Evolutionary conservation across 1,284 basidiomycete species (phyloP).

Genomic region (Cryptococcus deneoformans): DNA sequence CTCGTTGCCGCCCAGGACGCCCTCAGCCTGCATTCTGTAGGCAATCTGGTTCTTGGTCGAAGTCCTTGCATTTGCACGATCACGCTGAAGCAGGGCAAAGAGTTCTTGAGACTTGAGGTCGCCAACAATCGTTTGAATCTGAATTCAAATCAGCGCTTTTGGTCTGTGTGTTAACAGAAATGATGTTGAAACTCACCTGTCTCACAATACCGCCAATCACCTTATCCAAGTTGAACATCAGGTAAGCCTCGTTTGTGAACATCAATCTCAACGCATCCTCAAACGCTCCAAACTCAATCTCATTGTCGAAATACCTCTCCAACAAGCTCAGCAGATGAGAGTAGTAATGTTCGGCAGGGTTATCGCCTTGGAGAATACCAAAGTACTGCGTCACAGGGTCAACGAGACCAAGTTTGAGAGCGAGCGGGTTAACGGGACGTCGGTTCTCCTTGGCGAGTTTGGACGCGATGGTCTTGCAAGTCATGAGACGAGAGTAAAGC

Average conservation of each 20-base stretch:
- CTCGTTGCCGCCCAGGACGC: conserved; percentile 80
- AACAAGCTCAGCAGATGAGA: conserved; percentile 85
- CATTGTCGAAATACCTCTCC: conserved; percentile 89
- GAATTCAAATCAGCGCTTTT: conserved; percentile 4
- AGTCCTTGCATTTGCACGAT: conserved; percentile 58
- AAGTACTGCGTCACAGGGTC: conserved; percentile 52
- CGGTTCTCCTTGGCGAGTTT: conserved; percentile 49
- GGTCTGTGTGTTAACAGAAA: too few relatives aligned
- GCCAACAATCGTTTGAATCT: conserved; percentile 73
- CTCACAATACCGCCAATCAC: conserved; percentile 83
- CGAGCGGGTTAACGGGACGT: conserved; percentile 56
- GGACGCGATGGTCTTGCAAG: conserved; percentile 70
- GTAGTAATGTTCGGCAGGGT: conserved; percentile 68
- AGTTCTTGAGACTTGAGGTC: conserved; percentile 84
- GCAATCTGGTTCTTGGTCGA: conserved; percentile 83
- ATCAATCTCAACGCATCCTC: conserved; percentile 97
- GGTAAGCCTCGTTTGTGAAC: conserved; percentile 92
- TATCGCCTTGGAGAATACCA: conserved; percentile 49
- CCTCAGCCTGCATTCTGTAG: conserved; percentile 76
- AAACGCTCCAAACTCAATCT: conserved; percentile 83
- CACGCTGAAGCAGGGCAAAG: conserved; percentile 72
- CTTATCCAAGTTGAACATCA: conserved; percentile 92
- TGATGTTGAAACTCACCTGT: conserved; percentile 58
- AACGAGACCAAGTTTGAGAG: conserved; percentile 62
- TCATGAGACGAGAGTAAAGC: conserved; percentile 76